These are phyloP conservation scores for Yarrowia sp. DNA, from an alignment of 805 yeast species.

Conservation along the genomic window DNA sequence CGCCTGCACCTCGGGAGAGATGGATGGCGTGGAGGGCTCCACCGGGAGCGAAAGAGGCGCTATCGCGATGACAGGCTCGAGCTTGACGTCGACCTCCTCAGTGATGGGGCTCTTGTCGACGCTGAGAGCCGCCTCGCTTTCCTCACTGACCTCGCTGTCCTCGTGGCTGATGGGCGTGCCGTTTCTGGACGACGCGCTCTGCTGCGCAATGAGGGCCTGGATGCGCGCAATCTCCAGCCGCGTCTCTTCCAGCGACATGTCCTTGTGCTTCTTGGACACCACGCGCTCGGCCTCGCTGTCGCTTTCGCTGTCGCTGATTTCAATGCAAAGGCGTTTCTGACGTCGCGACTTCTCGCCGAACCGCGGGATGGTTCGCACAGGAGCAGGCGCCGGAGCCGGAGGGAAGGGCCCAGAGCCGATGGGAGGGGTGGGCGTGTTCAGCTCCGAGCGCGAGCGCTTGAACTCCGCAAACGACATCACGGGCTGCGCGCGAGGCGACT, in stretches of 20 bases:
- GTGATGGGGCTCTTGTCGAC: not conserved
- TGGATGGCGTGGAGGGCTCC: not conserved
- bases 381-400: not conserved
- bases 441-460: not conserved
- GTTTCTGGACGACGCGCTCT: not conserved
- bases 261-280: not conserved
- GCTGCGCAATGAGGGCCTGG: constrained; percentile 22
- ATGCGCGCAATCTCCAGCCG: constrained; percentile 25
- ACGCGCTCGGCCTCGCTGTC: not conserved
- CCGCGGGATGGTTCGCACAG: not conserved
- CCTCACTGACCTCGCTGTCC: not conserved
- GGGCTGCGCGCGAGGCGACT: not conserved
- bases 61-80: not conserved
- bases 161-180: constrained; percentile 1
- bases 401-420: not conserved
- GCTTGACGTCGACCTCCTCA: not conserved
- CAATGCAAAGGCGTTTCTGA: constrained; percentile 15
- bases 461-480: constrained; percentile 13
- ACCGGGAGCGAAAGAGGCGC: not conserved
- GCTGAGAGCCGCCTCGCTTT: not conserved
- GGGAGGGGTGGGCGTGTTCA: not conserved
- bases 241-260: constrained; percentile 19
- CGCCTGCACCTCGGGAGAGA: not conserved
- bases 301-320: constrained; percentile 1
- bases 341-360: constrained; percentile 13